A percentile compares a stretch with the other conserved stretches of the same genome.
Conservation (phyloP, 495 filamentous ascomycete species). For the Xylaria venustula region DNA sequence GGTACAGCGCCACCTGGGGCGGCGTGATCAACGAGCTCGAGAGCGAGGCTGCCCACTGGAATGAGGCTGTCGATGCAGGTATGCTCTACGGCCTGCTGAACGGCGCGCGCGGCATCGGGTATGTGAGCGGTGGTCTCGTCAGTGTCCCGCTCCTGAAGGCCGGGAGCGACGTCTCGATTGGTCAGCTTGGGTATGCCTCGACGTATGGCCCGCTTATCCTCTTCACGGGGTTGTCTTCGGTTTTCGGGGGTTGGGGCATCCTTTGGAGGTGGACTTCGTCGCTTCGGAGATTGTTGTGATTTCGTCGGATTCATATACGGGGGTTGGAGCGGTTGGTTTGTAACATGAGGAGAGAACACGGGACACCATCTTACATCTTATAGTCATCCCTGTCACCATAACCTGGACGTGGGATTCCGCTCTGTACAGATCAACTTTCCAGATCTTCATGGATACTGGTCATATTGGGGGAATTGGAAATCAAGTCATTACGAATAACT, state of each 20-base stretch:
- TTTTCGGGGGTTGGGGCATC: slow-evolving; percentile 42
- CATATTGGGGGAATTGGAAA: no score
- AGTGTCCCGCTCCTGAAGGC: slow-evolving; percentile 46
- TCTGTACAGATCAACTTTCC: no score
- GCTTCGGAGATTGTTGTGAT: slow-evolving; percentile 1
- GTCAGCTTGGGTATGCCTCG: slow-evolving; percentile 35
- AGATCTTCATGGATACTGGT: no score
- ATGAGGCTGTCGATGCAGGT: slow-evolving; percentile 52
- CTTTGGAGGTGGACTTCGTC: slow-evolving; percentile 29
- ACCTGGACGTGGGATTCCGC: no score
- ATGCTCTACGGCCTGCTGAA: slow-evolving; percentile 57
- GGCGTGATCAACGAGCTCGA: slow-evolving; percentile 54
- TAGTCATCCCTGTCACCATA: no score
- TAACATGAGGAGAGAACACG: background rate
- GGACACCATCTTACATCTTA: no score
- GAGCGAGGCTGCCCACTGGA: slow-evolving; percentile 16
- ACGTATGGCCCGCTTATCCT: slow-evolving; percentile 41
- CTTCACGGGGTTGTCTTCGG: slow-evolving; percentile 40
- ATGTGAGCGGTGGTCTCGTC: slow-evolving; percentile 53
- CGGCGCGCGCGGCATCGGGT: slow-evolving; percentile 59
- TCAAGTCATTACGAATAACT: no score
- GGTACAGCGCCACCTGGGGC: slow-evolving; percentile 54
- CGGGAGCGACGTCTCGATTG: slow-evolving; percentile 19
- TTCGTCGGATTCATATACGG: background rate
- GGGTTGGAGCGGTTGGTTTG: no score